phyloP scores from a whole-genome alignment of 129 eudicot genomes.

The Glebionis coronaria region DNA sequence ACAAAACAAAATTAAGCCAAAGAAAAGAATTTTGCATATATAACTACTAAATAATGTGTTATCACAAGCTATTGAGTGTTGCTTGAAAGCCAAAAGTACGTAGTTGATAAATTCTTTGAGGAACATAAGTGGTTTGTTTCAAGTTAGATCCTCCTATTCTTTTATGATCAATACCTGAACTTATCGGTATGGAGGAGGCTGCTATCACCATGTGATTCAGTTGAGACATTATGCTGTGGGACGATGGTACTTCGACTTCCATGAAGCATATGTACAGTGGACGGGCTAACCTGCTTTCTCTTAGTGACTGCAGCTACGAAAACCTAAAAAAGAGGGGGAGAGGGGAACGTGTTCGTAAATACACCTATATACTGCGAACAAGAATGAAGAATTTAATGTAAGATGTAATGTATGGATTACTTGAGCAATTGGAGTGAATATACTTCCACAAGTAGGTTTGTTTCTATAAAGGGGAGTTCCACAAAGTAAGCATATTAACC shows the following conservation, averaged over 20 bases:
- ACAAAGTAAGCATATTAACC: constrained; percentile 54
- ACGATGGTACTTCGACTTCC: constrained; percentile 38
- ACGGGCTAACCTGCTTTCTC: constrained; percentile 76
- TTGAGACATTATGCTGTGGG: constrained; percentile 30
- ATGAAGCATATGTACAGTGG: constrained; percentile 56
- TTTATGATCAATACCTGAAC: constrained; percentile 42
- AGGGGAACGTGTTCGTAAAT: neutral
- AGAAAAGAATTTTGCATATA: neutral
- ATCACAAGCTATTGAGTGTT: too few species aligned
- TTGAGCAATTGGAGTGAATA: constrained; percentile 83
- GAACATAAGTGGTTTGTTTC: neutral
- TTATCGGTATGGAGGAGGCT: constrained; percentile 66
- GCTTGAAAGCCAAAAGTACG: too few species aligned
- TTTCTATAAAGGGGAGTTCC: constrained; percentile 58
- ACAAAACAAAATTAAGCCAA: neutral
- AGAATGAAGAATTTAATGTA: neutral
- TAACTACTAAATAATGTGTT: neutral
- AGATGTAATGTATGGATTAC: constrained; percentile 25
- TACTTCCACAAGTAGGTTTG: constrained; percentile 62
- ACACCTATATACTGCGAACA: neutral
- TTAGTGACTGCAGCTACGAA: constrained; percentile 78
- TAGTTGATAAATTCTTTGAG: too few species aligned
- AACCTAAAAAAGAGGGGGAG: constrained; percentile 32
- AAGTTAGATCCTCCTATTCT: neutral
- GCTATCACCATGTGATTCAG: constrained; percentile 28